Conservation (phyloP, 352 stramenopile species). For the Chrysophaeum taylorii region DNA sequence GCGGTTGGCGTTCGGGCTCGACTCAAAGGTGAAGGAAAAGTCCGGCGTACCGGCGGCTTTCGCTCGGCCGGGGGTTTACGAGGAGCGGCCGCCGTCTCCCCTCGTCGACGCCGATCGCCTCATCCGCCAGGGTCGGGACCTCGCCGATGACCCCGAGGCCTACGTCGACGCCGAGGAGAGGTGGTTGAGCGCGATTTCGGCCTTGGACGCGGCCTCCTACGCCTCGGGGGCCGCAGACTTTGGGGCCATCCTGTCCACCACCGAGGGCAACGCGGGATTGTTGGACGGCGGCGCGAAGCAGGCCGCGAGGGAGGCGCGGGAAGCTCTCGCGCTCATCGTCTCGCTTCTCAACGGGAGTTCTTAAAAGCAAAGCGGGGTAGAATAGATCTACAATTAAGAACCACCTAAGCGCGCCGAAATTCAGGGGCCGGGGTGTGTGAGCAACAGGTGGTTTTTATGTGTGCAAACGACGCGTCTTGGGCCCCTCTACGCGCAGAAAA, state of each 20-base stretch:
- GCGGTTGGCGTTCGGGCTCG: not conserved
- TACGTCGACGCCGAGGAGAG: slow-evolving; percentile 2
- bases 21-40: not conserved
- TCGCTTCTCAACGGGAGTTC: no score
- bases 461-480: no score
- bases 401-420: no score
- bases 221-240: not conserved
- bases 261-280: no score
- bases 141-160: not conserved
- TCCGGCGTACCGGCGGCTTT: not conserved
- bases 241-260: not conserved
- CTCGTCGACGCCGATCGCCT: not conserved
- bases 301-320: not conserved
- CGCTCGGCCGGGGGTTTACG: not conserved
- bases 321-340: not conserved
- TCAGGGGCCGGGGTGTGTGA: no score
- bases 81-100: not conserved
- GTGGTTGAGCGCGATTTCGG: not conserved
- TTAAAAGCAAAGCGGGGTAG: no score
- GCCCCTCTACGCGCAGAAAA: no score
- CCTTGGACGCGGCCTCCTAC: not conserved
- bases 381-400: no score
- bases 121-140: not conserved
- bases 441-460: no score
- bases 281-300: not conserved